Evolutionary conservation across 1,284 basidiomycete species (phyloP).

Genomic region (Pseudozyma tsukubaensis): DNA sequence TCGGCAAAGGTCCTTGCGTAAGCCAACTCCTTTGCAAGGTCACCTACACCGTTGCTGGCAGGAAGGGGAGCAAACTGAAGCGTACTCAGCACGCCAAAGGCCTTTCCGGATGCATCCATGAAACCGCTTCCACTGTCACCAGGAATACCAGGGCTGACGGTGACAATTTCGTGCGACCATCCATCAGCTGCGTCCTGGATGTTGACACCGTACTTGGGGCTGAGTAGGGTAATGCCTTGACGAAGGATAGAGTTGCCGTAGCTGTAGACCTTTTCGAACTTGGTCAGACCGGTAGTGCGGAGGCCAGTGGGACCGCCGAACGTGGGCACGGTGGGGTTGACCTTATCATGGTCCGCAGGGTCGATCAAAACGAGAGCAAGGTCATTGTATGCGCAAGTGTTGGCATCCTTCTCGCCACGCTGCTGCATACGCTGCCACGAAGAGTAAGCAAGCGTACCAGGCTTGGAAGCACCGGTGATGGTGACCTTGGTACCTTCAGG

Average conservation of each 20-base stretch:
- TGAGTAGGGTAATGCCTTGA: conserved; percentile 44
- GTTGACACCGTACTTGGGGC: conserved; percentile 54
- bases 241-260: conserved; percentile 58
- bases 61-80: conserved; percentile 51
- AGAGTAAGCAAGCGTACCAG: conserved; percentile 45
- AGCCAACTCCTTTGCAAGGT: conserved; percentile 42
- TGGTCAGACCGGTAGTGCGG: conserved; percentile 24
- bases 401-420: conserved; percentile 44
- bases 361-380: conserved; percentile 51
- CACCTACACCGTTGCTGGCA: conserved; percentile 48
- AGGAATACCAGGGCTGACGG: conserved; percentile 50
- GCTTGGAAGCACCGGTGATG: conserved; percentile 51
- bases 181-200: conserved; percentile 44
- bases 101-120: conserved; percentile 45
- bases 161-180: conserved; percentile 50
- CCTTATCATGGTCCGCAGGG: conserved; percentile 50
- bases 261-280: conserved; percentile 46
- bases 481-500: conserved; percentile 50
- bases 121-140: conserved; percentile 53
- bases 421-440: conserved; percentile 55
- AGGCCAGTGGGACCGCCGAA: conserved; percentile 54
- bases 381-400: conserved; percentile 55
- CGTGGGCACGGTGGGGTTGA: conserved; percentile 53
- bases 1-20: conserved; percentile 44
- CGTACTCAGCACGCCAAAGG: conserved; percentile 51